Evolutionary conservation across 1,139 yeast species (phyloP), one percentile per base, ranked within the genome.

Genomic region (Blastobotrys arbuscula): DNA sequence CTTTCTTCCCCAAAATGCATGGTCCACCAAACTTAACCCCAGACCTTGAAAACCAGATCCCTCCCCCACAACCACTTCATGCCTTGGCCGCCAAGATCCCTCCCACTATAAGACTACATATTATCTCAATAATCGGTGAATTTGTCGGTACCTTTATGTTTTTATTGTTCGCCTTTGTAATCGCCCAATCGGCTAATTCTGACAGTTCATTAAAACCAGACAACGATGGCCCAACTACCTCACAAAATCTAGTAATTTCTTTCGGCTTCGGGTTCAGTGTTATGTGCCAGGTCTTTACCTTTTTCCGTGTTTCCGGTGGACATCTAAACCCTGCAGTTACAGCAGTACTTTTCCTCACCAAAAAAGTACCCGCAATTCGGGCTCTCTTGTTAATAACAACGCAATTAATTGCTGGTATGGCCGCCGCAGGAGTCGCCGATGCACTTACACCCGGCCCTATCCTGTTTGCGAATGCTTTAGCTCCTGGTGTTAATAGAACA

Each of bases 321-420:
- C 86, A 86, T 69, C 76, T 87, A 65, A 88, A 88, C 72, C 96
- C 96, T 10, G 90, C 95, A 44, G 96, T 88, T 44, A 82, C 95
- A 31, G 72, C 85, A 47, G 73, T 90, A 31, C 72, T 87, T 62
- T 76, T 81, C 19, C 70, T 84, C 45, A 84, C 85, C 23, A 77
- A 84, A 54, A 94, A 89, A 47, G 76, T 84, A 53, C 77, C 88
- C 39, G 88, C 90, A 49, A 52, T 82, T 36, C 79, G 95, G 66
- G 92, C 87, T 57, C 67, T 72, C 36, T 65, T 84, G 50, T 79
- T 84, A 81, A 69, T 78, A 68, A 47, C 81, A 49, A 62, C 90
- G 41, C 95, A 88, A 71, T 67, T 86, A 60, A 68, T 86, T 64
- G 96, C 84, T 47, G 95, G 95, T 68, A 83, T 88, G 81, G 88